Base-by-base conservation (phyloP, 2,329 filamentous ascomycete species). In the Taxawa tesnikishii region DNA sequence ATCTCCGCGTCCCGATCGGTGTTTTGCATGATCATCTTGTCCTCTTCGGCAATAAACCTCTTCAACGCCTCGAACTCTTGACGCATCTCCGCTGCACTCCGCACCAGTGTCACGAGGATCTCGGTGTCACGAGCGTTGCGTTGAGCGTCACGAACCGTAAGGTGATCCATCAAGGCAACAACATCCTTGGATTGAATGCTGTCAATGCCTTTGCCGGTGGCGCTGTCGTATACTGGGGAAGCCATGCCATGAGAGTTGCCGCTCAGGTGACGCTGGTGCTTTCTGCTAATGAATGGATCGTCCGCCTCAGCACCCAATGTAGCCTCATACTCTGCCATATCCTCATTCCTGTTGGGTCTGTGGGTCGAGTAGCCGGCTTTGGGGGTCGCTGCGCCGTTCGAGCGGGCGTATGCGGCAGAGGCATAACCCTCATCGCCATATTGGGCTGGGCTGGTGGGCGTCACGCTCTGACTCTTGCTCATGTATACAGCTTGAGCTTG, bases 21-120 rank as follows among this genome's bases (percentile, higher is more conserved):
- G 40, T 82, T 78, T 24, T 81, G 78, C 56, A 94, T 83, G 48
- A 96, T 81, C 48, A 85, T 72, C 37, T 83, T 83, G 49, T 94
- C 88, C 38, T 92, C 88, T 43, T 92, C 81, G 30, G 81, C 79
- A 39, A 98, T 80, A 49, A 93, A 79, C 42, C 79, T 81, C 65
- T 90, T 94, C 69, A 98, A 82, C 47, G 94, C 87, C 43, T 93
- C 83, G 51, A 96, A 93, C 1, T 84, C 92, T 45, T 83, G 92
- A 42, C 88, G 83, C 87, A 96, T 96, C 58, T 98, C 90, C 9
- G 90, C 79, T 4, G 90, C 88, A 33, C 85, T 87, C 38, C 88
- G 79, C 39, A 98, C 90, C 18, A 98, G 73, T 1, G 90, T 88
- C 28, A 94, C 83, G 12, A 98, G 66, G 34, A 98, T 94, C 57